phyloP scores from a whole-genome alignment of 2,329 filamentous ascomycete genomes.

The Aspergillus candidus region DNA sequence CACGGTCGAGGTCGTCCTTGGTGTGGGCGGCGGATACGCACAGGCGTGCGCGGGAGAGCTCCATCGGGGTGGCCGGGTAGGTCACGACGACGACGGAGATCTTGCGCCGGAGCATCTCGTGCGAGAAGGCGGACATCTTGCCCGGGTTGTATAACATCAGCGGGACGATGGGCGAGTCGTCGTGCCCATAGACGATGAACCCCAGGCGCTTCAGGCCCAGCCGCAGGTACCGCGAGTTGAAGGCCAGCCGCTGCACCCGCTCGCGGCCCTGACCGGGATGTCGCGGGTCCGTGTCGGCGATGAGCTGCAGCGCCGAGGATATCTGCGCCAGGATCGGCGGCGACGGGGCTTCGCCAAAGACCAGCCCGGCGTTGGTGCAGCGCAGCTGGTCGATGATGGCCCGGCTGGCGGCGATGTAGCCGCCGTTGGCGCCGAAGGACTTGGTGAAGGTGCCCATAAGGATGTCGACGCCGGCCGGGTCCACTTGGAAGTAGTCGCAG shows the following conservation, averaged over 20 bases:
- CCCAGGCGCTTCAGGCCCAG: constrained; percentile 89
- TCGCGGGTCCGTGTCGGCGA: constrained; percentile 64
- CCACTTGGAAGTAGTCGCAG: constrained; percentile 89
- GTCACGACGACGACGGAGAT: constrained; percentile 94
- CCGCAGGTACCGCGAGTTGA: constrained; percentile 92
- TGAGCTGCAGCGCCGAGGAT: constrained; percentile 72
- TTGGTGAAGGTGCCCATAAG: constrained; percentile 97
- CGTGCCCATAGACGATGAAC: constrained; percentile 89
- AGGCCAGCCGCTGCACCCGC: constrained; percentile 84
- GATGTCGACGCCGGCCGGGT: constrained; percentile 79
- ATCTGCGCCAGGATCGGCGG: constrained; percentile 88
- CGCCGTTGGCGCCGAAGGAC: constrained; percentile 92
- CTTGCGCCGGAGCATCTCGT: constrained; percentile 93
- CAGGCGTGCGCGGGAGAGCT: constrained; percentile 85
- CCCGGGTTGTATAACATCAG: constrained; percentile 89
- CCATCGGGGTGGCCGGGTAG: constrained; percentile 88
- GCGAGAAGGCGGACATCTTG: constrained; percentile 94
- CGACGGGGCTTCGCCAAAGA: constrained; percentile 77
- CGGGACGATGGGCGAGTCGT: constrained; percentile 92
- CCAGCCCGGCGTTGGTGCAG: constrained; percentile 71
- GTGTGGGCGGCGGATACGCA: constrained; percentile 91
- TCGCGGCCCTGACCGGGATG: constrained; percentile 84
- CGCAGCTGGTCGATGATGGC: constrained; percentile 83
- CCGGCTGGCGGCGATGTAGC: constrained; percentile 85
- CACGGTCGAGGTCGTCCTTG: constrained; percentile 87